These are phyloP conservation scores for Umbellularia californica DNA, from an alignment of 164 flowering plant species.

Conservation along the genomic window DNA sequence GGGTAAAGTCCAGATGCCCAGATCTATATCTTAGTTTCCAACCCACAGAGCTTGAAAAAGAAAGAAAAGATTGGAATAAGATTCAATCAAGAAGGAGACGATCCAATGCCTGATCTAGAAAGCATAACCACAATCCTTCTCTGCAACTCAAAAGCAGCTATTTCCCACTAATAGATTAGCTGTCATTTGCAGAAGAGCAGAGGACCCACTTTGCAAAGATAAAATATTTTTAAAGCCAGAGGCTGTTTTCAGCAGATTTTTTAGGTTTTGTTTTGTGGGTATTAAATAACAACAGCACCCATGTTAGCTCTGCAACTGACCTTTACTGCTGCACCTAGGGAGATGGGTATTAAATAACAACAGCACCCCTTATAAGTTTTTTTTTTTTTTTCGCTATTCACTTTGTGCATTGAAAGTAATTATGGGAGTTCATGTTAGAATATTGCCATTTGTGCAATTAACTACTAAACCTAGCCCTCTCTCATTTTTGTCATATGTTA, in stretches of 20 bases:
- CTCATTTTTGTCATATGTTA: too few species aligned
- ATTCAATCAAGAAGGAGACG: not conserved
- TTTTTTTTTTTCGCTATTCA: too few species aligned
- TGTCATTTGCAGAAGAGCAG: not conserved
- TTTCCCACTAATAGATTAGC: not conserved
- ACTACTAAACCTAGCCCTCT: too few species aligned
- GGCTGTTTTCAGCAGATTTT: not conserved
- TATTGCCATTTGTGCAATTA: too few species aligned
- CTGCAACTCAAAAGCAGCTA: not conserved
- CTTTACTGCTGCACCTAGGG: not conserved
- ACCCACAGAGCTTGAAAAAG: not conserved
- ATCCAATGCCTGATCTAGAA: not conserved
- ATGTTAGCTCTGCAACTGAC: not conserved
- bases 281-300: not conserved
- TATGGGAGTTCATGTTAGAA: too few species aligned
- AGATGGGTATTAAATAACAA: too few species aligned
- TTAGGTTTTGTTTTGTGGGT: not conserved
- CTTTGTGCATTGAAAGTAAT: too few species aligned
- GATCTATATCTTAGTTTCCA: not conserved
- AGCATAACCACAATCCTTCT: not conserved
- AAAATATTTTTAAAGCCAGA: not conserved
- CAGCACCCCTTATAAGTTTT: too few species aligned
- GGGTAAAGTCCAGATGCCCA: not conserved
- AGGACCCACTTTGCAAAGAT: not conserved
- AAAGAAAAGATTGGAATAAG: too few species aligned